A percentile compares a stretch with the other conserved stretches of the same genome.
Evolutionary conservation across 257 asterid genomes (phyloP).

Genomic region (Ophiorrhiza pumila): DNA sequence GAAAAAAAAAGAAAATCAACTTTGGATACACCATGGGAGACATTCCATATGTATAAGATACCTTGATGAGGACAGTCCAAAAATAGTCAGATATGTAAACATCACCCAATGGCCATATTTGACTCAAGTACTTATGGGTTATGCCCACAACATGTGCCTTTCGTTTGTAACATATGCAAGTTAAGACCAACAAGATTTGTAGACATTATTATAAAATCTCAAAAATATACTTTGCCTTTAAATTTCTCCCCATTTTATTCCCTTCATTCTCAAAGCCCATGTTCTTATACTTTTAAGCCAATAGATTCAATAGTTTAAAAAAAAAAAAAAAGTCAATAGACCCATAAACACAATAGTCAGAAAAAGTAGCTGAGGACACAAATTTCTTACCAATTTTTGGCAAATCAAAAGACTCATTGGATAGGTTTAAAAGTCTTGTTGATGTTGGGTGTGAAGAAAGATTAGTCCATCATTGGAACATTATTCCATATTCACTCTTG

Average conservation of each 20-base stretch:
- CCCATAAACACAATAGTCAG: slow-evolving; percentile 17
- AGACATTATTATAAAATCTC: background rate
- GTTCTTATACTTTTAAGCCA: background rate
- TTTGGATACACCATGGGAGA: background rate
- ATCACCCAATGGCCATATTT: slow-evolving; percentile 20
- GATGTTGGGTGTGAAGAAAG: slow-evolving; percentile 4
- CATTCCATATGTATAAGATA: background rate
- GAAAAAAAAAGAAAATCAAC: background rate
- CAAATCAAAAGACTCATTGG: slow-evolving; percentile 9
- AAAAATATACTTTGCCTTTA: background rate
- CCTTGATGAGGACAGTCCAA: background rate
- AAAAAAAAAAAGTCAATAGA: background rate
- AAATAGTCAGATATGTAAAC: background rate
- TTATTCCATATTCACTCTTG: slow-evolving; percentile 13
- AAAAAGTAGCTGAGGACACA: slow-evolving; percentile 21
- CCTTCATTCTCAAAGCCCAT: background rate
- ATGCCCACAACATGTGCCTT: slow-evolving; percentile 18
- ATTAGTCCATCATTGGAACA: slow-evolving; percentile 1
- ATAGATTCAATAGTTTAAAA: too few relatives aligned
- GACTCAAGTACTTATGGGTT: slow-evolving; percentile 17
- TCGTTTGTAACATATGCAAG: background rate
- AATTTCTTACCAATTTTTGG: slow-evolving; percentile 13
- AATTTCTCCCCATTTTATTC: background rate
- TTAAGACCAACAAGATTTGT: background rate
- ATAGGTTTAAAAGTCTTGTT: slow-evolving; percentile 7